A percentile compares a stretch with the other conserved stretches of the same genome.
These are phyloP conservation scores for Hypoxylon rubiginosum DNA, from an alignment of 2,329 filamentous ascomycete species.

Conservation along the genomic window DNA sequence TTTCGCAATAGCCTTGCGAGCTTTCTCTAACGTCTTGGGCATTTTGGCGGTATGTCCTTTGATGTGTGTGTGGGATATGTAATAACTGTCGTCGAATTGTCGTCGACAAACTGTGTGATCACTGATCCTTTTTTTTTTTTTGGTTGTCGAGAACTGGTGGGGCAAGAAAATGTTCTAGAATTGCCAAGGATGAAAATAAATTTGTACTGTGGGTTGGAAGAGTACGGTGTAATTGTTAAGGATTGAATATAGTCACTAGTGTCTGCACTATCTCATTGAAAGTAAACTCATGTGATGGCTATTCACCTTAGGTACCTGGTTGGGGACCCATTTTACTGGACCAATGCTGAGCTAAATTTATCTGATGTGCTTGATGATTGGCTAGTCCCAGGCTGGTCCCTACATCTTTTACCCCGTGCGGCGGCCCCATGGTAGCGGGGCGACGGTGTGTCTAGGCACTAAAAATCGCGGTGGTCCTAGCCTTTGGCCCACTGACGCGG, in stretches of 20 bases:
- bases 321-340: not conserved
- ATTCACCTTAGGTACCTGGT: not conserved
- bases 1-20: slow-evolving; percentile 89
- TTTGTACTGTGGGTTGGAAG: not conserved
- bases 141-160: not conserved
- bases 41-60: slow-evolving; percentile 61
- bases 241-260: not conserved
- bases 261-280: not conserved
- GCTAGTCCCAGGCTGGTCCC: slow-evolving; percentile 40
- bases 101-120: not conserved
- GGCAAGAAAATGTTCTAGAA: slow-evolving; percentile 13
- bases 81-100: not conserved
- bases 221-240: not conserved
- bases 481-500: slow-evolving; percentile 43
- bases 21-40: slow-evolving; percentile 83
- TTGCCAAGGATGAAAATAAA: not conserved
- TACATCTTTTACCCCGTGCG: not conserved
- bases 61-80: not conserved
- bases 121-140: not conserved
- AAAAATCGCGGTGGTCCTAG: slow-evolving; percentile 45
- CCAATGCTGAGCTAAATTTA: not conserved
- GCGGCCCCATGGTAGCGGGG: no score
- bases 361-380: slow-evolving; percentile 11
- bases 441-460: not conserved
- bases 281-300: not conserved